Conservation (phyloP, 768 basidiomycete species). For the Macrolepiota albuminosa region DNA sequence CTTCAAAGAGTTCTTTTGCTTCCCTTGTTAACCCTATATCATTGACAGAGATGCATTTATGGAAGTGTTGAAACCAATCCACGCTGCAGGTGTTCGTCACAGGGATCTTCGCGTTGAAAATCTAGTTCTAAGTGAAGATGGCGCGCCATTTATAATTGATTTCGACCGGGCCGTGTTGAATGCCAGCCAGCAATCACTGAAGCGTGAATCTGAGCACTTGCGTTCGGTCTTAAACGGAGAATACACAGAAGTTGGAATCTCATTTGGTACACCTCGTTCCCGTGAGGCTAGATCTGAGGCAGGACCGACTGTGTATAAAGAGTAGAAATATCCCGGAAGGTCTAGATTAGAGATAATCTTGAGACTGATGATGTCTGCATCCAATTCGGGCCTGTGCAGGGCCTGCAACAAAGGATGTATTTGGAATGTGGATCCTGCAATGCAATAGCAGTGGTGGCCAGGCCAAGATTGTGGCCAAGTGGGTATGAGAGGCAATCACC, state of each 20-base stretch:
- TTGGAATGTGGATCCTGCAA: too few relatives aligned
- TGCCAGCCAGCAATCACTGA: background rate
- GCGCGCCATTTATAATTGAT: slow-evolving; percentile 18
- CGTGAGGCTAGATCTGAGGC: background rate
- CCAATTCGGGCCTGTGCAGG: too few relatives aligned
- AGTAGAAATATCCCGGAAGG: background rate
- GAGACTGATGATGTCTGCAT: too few relatives aligned
- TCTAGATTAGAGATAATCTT: too few relatives aligned
- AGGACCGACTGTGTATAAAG: too few relatives aligned
- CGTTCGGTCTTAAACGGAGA: background rate
- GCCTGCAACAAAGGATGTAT: too few relatives aligned
- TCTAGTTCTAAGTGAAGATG: slow-evolving; percentile 3
- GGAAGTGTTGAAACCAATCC: slow-evolving; percentile 15
- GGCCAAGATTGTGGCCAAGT: too few relatives aligned
- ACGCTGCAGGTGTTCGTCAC: slow-evolving; percentile 19
- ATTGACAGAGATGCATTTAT: slow-evolving; percentile 1
- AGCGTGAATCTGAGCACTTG: slow-evolving; percentile 20
- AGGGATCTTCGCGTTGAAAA: background rate
- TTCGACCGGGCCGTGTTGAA: slow-evolving; percentile 16
- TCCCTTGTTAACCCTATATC: background rate
- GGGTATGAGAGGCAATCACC: too few relatives aligned
- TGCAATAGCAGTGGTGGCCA: too few relatives aligned
- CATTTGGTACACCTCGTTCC: background rate
- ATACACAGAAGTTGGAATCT: background rate
- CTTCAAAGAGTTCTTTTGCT: too few relatives aligned